Percentiles rank a stretch among this genome's conserved stretches.
phyloP scores from a whole-genome alignment of 306 rosid species.

The barrel medic (Medicago truncatula) region DNA sequence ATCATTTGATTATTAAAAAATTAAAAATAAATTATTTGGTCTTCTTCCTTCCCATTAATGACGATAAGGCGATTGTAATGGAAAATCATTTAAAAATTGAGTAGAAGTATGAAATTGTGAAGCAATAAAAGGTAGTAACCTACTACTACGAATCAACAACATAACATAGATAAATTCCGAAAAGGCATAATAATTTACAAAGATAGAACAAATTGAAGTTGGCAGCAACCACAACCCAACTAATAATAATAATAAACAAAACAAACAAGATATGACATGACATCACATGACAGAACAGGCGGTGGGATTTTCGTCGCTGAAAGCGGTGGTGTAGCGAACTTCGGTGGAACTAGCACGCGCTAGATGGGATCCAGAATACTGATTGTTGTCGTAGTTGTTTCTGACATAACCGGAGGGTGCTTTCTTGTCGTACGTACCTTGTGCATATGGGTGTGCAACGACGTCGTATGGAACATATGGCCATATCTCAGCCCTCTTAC shows the following conservation, averaged over 20 bases:
- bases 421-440: conserved; percentile 72
- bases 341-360: conserved; percentile 73
- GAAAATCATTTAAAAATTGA: background rate
- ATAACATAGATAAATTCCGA: no score
- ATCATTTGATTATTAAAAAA: background rate
- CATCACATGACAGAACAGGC: conserved; percentile 68
- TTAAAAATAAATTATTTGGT: background rate
- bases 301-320: conserved; percentile 73
- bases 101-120: no score
- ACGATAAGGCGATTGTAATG: background rate
- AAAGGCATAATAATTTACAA: no score
- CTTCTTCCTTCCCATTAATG: background rate
- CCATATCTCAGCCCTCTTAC: conserved; percentile 90
- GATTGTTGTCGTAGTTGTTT: conserved; percentile 39
- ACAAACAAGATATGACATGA: background rate
- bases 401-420: conserved; percentile 90
- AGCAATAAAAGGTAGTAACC: no score
- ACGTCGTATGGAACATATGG: conserved; percentile 84
- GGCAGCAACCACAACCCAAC: no score
- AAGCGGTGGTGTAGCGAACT: conserved; percentile 84
- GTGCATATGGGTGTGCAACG: conserved; percentile 77
- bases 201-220: background rate
- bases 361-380: conserved; percentile 43
- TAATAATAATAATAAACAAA: background rate
- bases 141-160: no score